Conservation (phyloP, 257 asterid species). For the Cruciata laevipes region DNA sequence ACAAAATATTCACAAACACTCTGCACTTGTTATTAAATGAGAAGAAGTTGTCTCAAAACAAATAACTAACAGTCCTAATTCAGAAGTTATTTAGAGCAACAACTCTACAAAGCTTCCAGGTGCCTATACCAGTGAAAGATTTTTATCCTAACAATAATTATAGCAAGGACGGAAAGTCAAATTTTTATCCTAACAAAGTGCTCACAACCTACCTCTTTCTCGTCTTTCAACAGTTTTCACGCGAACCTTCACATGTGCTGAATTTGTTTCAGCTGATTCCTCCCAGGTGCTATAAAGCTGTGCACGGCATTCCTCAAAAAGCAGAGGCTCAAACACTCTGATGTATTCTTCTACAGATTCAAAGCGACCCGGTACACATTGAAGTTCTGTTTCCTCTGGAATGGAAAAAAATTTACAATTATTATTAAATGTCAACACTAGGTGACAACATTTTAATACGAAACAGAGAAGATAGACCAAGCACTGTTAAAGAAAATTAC, state of each 20-base stretch:
- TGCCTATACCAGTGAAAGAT: background rate
- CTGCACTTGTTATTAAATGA: background rate
- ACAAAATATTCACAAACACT: too few relatives aligned
- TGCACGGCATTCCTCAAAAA: constrained; percentile 96
- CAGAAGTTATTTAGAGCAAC: background rate
- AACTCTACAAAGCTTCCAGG: too few relatives aligned
- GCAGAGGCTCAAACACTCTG: constrained; percentile 93
- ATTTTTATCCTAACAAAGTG: constrained; percentile 10
- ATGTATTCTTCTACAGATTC: constrained; percentile 92
- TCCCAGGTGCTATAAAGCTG: constrained; percentile 94
- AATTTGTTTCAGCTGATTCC: constrained; percentile 58
- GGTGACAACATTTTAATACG: background rate
- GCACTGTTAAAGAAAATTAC: background rate
- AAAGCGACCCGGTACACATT: constrained; percentile 81
- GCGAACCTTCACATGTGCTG: constrained; percentile 69
- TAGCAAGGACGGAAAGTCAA: background rate
- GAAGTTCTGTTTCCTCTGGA: constrained; percentile 94
- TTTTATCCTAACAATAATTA: too few relatives aligned
- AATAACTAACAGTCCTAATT: background rate
- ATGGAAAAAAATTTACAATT: constrained; percentile 9
- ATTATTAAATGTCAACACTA: constrained; percentile 1
- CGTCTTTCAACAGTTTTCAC: constrained; percentile 74
- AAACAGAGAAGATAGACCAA: background rate
- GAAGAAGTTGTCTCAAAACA: background rate
- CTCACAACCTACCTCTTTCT: constrained; percentile 68